Percentiles rank a stretch among this genome's conserved stretches.
Evolutionary conservation across 116 monocot genomes (phyloP).

Genomic region (Dioscorea cayenensis): DNA sequence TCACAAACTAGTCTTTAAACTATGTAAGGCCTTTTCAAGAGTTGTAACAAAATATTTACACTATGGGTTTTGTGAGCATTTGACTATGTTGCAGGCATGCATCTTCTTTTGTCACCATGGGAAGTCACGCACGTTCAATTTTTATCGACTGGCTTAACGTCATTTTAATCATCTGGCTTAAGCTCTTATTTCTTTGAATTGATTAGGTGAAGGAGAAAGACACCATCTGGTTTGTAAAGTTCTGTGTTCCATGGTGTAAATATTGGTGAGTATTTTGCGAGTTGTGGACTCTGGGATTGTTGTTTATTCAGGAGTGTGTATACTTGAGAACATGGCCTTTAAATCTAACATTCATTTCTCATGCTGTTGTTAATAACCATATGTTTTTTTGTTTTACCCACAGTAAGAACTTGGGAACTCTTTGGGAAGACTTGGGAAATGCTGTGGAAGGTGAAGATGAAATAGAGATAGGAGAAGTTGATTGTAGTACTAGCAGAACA

Average conservation of each 20-base stretch:
- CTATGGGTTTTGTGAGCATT: too few species aligned
- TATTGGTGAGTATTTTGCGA: conserved; percentile 49
- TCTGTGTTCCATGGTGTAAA: conserved; percentile 99
- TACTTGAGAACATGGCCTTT: neutral
- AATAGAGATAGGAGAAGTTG: conserved; percentile 89
- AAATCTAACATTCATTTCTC: neutral
- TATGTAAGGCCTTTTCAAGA: too few species aligned
- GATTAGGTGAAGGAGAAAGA: conserved; percentile 89
- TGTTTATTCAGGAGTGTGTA: neutral
- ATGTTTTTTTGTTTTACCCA: neutral
- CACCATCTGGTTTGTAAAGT: conserved; percentile 87
- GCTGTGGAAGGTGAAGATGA: conserved; percentile 78
- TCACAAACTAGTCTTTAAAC: too few species aligned
- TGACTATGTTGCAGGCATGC: too few species aligned
- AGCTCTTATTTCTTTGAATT: neutral
- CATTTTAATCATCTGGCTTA: neutral
- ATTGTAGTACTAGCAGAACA: conserved; percentile 59
- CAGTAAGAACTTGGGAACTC: conserved; percentile 88
- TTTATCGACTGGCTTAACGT: neutral
- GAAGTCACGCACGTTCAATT: too few species aligned
- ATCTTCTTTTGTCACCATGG: too few species aligned
- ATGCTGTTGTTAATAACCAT: neutral
- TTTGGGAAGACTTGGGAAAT: conserved; percentile 86
- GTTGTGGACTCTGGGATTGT: neutral
- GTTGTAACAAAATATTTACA: too few species aligned